Conservation (phyloP, 2,329 filamentous ascomycete genomes). For the Diplodia sapinea region DNA sequence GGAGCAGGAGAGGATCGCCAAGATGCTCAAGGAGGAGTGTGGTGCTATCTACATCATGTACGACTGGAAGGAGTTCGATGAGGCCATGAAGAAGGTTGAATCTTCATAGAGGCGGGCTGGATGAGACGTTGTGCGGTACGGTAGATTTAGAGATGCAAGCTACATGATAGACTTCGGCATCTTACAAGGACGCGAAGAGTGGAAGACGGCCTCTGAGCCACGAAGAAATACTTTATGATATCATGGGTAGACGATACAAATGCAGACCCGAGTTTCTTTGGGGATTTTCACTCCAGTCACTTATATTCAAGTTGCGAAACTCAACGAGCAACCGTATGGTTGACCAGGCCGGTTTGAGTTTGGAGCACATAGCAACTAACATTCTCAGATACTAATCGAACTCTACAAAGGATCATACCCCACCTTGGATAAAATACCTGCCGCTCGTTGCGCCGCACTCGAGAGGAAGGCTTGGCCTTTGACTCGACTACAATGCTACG, state of each 20-base stretch:
- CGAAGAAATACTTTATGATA: conserved; percentile 14
- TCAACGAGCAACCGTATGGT: too few relatives aligned
- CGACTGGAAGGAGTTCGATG: conserved; percentile 59
- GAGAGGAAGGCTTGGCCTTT: too few relatives aligned
- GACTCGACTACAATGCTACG: too few relatives aligned
- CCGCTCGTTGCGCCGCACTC: too few relatives aligned
- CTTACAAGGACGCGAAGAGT: conserved; percentile 7
- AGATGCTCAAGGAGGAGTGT: conserved; percentile 55
- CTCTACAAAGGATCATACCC: too few relatives aligned
- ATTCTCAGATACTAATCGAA: too few relatives aligned
- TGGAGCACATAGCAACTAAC: too few relatives aligned
- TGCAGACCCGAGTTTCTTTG: neutral
- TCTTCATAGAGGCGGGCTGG: conserved; percentile 26
- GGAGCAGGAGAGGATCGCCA: conserved; percentile 66
- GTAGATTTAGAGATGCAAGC: conserved; percentile 29
- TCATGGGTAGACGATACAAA: conserved; percentile 25
- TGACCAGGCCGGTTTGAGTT: too few relatives aligned
- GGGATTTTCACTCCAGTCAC: neutral
- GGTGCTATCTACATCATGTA: conserved; percentile 57
- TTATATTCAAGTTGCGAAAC: neutral
- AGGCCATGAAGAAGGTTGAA: conserved; percentile 57
- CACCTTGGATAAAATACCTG: too few relatives aligned
- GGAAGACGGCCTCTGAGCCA: conserved; percentile 14
- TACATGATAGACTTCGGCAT: conserved; percentile 24
- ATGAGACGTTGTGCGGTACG: neutral